Evolutionary conservation across 345 rosid genomes (phyloP).

Genomic region (Ceriops decandra): DNA sequence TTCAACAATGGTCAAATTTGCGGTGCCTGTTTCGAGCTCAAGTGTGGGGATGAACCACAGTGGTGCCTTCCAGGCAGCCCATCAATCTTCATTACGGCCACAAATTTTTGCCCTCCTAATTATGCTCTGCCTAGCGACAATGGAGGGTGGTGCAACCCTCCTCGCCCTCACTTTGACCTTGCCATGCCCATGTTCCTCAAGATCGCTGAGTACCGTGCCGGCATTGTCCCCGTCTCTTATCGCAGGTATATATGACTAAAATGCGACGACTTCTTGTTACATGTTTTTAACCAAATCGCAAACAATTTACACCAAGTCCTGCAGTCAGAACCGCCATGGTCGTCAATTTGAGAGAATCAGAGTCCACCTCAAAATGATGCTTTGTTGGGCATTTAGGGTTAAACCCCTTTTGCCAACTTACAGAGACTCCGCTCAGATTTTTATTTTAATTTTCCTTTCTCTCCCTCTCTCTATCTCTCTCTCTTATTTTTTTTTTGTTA

Average conservation of each 20-base stretch:
- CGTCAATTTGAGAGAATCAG: no score
- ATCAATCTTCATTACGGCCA: slow-evolving; percentile 58
- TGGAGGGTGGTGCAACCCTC: slow-evolving; percentile 93
- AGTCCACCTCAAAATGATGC: no score
- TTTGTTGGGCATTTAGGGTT: no score
- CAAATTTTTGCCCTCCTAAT: slow-evolving; percentile 69
- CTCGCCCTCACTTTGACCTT: slow-evolving; percentile 68
- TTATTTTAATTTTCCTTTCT: neutral
- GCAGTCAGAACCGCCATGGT: no score
- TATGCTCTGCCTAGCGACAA: slow-evolving; percentile 54
- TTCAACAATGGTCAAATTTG: slow-evolving; percentile 62
- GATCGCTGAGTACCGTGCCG: slow-evolving; percentile 63
- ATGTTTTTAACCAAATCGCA: neutral
- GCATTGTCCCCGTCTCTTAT: slow-evolving; percentile 65
- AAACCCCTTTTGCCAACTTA: neutral
- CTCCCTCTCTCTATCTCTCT: no score
- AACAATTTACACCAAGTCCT: no score
- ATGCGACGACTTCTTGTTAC: neutral
- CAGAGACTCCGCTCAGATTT: neutral
- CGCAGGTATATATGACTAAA: slow-evolving; percentile 49
- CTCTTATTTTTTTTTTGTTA: no score
- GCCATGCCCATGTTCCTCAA: slow-evolving; percentile 75
- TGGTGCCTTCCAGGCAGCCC: slow-evolving; percentile 71
- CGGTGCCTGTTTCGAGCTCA: slow-evolving; percentile 59
- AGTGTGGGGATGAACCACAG: slow-evolving; percentile 45